Base-by-base conservation (phyloP, 495 filamentous ascomycete genomes). In the Penicillium paxilli region DNA sequence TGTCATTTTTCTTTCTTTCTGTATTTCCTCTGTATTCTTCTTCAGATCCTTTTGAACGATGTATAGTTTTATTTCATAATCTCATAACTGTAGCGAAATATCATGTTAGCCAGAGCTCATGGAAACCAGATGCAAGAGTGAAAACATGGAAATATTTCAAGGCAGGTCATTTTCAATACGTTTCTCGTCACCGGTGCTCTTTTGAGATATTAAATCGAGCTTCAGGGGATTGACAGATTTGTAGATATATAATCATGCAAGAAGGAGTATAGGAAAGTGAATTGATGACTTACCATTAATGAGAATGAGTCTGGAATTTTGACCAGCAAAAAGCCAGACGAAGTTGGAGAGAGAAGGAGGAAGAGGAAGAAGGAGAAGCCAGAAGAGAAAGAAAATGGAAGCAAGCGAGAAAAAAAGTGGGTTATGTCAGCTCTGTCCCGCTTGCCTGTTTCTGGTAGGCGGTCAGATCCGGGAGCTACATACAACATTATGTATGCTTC, bases 151-250 rank as follows among this genome's bases (percentile, higher is more conserved):
- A 45, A 44, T 58, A n/a, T n/a, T n/a, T 46, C 17, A 52, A 55
- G 49, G 42, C 51, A 44, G 49, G 57, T 76, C 73, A 76, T 77
- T 74, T 64, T 69, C 46, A 67, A 70, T 22, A 78, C 75, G 64
- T 76, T 79, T 76, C 73, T 79, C 73, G 59, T 78, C 75, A 78
- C 66, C 57, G 61, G 57, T 71, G 68, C 75, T 74, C 72, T 52
- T 66, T 62, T 69, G 67, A 74, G 67, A 72, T 74, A 65, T 69
- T 58, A 62, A 65, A 56, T 9, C 59, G 71, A 75, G 73, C 68
- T 70, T 92, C 88, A 89, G 88, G 77, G 85, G 88, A 92, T 92
- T 92, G 88, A 92, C 88, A 92, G 88, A 92, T 92, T 82, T 77
- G 71, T 77, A 80, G 75, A 71, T 80, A 62, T 83, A 74, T 89